Percentiles rank a stretch among this genome's conserved stretches.
Evolutionary conservation across 208 protist species (phyloP).

Genomic region (Kentomonas sorsogonicus): DNA sequence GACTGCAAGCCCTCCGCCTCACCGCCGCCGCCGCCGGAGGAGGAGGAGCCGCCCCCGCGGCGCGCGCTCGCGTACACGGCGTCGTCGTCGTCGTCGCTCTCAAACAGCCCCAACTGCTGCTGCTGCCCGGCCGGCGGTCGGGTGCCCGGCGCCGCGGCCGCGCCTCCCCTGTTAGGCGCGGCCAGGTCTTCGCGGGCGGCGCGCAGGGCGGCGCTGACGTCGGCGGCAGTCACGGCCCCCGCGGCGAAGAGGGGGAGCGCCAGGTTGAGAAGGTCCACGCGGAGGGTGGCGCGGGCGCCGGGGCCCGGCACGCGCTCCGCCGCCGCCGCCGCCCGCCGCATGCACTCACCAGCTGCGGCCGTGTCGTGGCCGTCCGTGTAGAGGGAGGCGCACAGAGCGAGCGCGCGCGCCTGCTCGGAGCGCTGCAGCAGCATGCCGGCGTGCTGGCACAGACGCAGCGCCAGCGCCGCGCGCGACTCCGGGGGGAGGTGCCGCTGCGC

Average conservation of each 20-base stretch:
- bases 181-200: conserved; percentile 46
- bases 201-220: conserved; percentile 53
- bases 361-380: conserved; percentile 89
- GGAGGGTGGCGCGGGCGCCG: conserved; percentile 91
- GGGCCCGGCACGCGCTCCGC: conserved; percentile 92
- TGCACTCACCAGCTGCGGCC: too few relatives aligned
- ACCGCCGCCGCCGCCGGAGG: too few relatives aligned
- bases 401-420: conserved; percentile 85
- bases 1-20: too few relatives aligned
- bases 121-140: neutral
- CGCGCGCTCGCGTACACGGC: too few relatives aligned
- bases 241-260: conserved; percentile 92
- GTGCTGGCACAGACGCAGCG: conserved; percentile 87
- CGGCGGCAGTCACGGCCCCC: conserved; percentile 41
- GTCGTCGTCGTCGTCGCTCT: neutral
- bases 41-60: too few relatives aligned
- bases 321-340: conserved; percentile 65
- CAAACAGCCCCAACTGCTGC: neutral
- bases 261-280: conserved; percentile 94
- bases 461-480: conserved; percentile 92
- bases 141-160: neutral
- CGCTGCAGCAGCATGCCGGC: conserved; percentile 89
- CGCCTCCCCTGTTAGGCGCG: too few relatives aligned
- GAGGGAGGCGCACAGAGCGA: conserved; percentile 78
- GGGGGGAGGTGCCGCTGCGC: conserved; percentile 42